These are phyloP conservation scores for Tephrocybe sp. DNA, from an alignment of 768 basidiomycete species.

Conservation along the genomic window DNA sequence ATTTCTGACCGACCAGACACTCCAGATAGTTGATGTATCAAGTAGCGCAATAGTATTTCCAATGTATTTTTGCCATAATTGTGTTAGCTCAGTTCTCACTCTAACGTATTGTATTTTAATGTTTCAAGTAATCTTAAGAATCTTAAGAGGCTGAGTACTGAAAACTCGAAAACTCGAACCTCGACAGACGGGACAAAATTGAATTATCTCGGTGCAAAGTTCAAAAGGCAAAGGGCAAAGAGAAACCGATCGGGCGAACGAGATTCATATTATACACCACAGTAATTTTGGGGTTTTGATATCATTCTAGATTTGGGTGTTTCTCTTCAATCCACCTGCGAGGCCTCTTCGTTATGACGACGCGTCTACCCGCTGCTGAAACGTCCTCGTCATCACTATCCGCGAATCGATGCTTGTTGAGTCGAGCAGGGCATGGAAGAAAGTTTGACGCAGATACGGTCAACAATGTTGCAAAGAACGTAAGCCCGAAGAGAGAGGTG, in stretches of 20 bases:
- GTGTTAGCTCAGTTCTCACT: too few relatives aligned
- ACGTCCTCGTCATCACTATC: conserved; percentile 43
- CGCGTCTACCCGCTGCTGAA: conserved; percentile 30
- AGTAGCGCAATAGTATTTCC: too few relatives aligned
- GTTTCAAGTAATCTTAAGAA: too few relatives aligned
- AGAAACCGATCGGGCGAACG: too few relatives aligned
- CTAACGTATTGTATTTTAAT: too few relatives aligned
- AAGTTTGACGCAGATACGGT: conserved; percentile 81
- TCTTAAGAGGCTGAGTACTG: too few relatives aligned
- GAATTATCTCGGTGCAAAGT: too few relatives aligned
- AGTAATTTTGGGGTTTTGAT: too few relatives aligned
- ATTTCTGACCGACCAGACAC: conserved; percentile 24
- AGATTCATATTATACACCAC: too few relatives aligned
- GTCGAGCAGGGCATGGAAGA: conserved; percentile 78
- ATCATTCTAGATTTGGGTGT: conserved; percentile 32
- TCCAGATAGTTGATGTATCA: conserved; percentile 24
- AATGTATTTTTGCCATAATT: conserved; percentile 20
- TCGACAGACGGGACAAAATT: too few relatives aligned
- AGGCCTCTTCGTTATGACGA: conserved; percentile 60
- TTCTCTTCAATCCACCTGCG: conserved; percentile 85
- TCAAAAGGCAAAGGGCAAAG: too few relatives aligned
- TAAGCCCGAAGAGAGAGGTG: conserved; percentile 77
- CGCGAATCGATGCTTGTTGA: conserved; percentile 54
- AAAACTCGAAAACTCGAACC: too few relatives aligned
- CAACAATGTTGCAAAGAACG: conserved; percentile 74